Evolutionary conservation across 306 rosid species (phyloP).

Genomic region (cucumber (Cucumis sativus)): DNA sequence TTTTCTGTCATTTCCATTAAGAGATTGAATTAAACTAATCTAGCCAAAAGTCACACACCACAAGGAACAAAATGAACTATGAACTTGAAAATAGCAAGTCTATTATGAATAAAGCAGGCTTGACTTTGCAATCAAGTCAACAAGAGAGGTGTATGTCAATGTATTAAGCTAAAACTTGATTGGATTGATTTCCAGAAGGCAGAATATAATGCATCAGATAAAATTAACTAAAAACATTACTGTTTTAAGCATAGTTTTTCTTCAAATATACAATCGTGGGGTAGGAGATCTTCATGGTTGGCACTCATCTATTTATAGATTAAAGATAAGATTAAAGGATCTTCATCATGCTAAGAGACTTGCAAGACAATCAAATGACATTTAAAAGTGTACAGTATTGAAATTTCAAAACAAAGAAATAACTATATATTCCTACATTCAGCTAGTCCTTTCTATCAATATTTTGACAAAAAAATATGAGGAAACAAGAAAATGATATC

Average conservation of each 20-base stretch:
- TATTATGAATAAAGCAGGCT: not conserved
- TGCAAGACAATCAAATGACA: not conserved
- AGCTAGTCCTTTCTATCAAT: not conserved
- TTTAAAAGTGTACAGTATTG: not conserved
- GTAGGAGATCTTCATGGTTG: slow-evolving; percentile 79
- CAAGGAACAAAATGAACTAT: not conserved
- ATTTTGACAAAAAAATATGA: slow-evolving; percentile 46
- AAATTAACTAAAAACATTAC: not conserved
- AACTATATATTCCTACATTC: not conserved
- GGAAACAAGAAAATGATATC: slow-evolving; percentile 85
- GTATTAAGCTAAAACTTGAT: not conserved
- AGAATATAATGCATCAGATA: not conserved
- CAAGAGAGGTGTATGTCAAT: not conserved
- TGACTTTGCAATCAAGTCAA: not conserved
- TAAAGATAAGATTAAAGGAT: too few species aligned
- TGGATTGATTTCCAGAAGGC: not conserved
- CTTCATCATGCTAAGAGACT: not conserved
- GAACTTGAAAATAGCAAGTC: not conserved
- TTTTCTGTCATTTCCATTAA: not conserved
- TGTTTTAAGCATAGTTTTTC: not conserved
- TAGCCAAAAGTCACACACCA: not conserved
- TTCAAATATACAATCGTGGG: slow-evolving; percentile 61
- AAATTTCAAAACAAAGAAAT: not conserved
- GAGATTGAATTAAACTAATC: not conserved
- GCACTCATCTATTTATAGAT: too few species aligned